A percentile compares a stretch with the other conserved stretches of the same genome.
Conservation (phyloP, 2,329 filamentous ascomycete species). For the Knufia petricola region DNA sequence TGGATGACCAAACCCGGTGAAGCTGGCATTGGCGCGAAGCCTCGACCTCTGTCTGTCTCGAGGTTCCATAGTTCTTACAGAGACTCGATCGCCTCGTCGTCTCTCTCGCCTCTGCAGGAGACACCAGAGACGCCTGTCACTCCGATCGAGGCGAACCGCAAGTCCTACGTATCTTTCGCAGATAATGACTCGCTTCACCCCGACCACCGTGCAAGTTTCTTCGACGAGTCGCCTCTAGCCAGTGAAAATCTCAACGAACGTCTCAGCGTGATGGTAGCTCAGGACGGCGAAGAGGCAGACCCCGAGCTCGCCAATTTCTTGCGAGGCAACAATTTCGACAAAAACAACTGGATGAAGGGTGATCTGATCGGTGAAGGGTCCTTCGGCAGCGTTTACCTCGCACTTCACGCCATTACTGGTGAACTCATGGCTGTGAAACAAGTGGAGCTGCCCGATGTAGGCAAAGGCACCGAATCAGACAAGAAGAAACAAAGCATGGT, state of each 20-base stretch:
- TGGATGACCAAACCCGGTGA: constrained; percentile 64
- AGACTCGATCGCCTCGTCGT: constrained; percentile 79
- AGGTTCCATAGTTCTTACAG: constrained; percentile 58
- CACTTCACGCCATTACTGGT: constrained; percentile 88
- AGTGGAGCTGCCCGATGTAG: constrained; percentile 78
- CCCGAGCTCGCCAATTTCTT: constrained; percentile 85
- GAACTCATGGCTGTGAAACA: constrained; percentile 98
- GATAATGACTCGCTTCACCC: constrained; percentile 56
- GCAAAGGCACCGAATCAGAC: constrained; percentile 68
- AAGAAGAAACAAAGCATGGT: constrained; percentile 97
- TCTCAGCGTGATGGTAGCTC: constrained; percentile 74
- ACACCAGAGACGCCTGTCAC: constrained; percentile 52
- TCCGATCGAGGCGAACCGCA: constrained; percentile 73
- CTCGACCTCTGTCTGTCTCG: constrained; percentile 52
- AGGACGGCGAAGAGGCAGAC: constrained; percentile 86
- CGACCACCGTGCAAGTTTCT: constrained; percentile 69
- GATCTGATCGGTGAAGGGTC: constrained; percentile 93
- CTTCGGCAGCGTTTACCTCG: constrained; percentile 91
- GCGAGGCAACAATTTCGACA: constrained; percentile 83
- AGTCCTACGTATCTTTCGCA: constrained; percentile 78
- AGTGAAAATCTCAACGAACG: constrained; percentile 49
- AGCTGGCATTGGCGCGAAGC: constrained; percentile 31
- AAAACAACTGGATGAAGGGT: constrained; percentile 99
- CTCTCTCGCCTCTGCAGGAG: constrained; percentile 82
- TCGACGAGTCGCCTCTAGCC: constrained; percentile 61